phyloP scores from a whole-genome alignment of 495 filamentous ascomycete genomes.

The Penicillium canariense region DNA sequence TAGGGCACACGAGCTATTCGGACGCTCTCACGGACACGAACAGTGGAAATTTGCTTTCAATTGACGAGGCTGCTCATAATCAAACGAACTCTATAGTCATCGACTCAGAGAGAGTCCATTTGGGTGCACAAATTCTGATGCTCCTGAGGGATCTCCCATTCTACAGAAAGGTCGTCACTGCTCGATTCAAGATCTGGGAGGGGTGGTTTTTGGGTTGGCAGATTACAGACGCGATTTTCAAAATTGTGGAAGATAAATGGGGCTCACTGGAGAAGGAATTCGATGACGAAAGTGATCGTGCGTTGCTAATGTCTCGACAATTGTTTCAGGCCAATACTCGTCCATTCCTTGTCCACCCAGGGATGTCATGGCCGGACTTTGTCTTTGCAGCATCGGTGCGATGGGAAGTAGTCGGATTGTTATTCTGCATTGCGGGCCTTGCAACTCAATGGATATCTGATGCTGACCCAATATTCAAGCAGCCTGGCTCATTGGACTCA shows the following conservation, averaged over 20 bases:
- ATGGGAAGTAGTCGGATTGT: slow-evolving; percentile 28
- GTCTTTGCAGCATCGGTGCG: slow-evolving; percentile 6
- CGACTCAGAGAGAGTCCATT: slow-evolving; percentile 17
- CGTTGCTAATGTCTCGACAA: slow-evolving; percentile 15
- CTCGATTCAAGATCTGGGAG: slow-evolving; percentile 18
- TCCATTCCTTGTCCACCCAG: slow-evolving; percentile 11
- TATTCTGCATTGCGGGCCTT: slow-evolving; percentile 23
- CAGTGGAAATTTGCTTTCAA: not conserved
- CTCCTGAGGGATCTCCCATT: slow-evolving; percentile 23
- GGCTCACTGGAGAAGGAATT: not conserved
- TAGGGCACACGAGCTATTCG: slow-evolving; percentile 45
- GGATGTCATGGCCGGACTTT: slow-evolving; percentile 25
- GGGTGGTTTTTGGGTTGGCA: slow-evolving; percentile 23
- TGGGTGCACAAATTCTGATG: slow-evolving; percentile 24
- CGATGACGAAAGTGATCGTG: slow-evolving; percentile 11
- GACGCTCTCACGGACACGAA: slow-evolving; percentile 29
- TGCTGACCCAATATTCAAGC: slow-evolving; percentile 6
- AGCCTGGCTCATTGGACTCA: slow-evolving; percentile 9
- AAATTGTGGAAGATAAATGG: slow-evolving; percentile 20
- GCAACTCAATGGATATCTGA: slow-evolving; percentile 16
- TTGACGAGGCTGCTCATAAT: not conserved
- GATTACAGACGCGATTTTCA: slow-evolving; percentile 18
- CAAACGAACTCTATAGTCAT: not conserved
- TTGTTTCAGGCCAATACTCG: slow-evolving; percentile 24
- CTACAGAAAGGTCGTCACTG: slow-evolving; percentile 22